Percentiles rank a stretch among this genome's conserved stretches.
phyloP scores from a whole-genome alignment of 2,329 filamentous ascomycete genomes.

The Fusarium annulatum region DNA sequence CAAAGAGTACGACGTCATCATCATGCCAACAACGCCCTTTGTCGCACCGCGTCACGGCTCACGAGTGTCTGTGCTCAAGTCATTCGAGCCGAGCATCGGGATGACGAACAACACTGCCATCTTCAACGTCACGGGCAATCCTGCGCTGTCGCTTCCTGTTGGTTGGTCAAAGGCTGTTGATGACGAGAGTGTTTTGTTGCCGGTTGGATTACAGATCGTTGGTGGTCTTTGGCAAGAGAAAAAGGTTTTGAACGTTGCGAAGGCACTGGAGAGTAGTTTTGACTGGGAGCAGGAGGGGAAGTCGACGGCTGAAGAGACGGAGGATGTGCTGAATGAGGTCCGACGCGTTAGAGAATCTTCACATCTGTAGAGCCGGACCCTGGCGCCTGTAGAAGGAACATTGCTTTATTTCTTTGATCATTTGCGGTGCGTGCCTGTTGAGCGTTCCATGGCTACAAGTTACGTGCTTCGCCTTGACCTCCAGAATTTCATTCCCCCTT shows the following conservation, averaged over 20 bases:
- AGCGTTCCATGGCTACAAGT: not conserved
- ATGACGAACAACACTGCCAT: conserved; percentile 66
- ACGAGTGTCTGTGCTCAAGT: conserved; percentile 54
- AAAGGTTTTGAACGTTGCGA: conserved; percentile 55
- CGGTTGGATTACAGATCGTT: conserved; percentile 66
- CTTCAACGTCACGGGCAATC: conserved; percentile 68
- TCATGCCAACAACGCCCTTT: conserved; percentile 62
- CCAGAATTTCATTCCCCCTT: rapidly evolving
- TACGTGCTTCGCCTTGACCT: rapidly evolving
- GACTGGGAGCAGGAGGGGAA: conserved; percentile 51
- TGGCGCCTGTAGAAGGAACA: not conserved
- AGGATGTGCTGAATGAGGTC: not conserved
- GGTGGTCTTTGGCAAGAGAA: conserved; percentile 63
- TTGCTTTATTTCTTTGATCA: rapidly evolving
- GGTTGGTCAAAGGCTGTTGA: conserved; percentile 55
- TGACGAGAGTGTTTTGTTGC: conserved; percentile 53
- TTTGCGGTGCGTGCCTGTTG: not conserved
- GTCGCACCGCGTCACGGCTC: conserved; percentile 57
- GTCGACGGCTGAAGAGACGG: not conserved
- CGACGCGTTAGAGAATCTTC: not conserved
- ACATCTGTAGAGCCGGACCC: not conserved
- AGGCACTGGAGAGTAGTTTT: conserved; percentile 59
- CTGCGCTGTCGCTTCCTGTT: conserved; percentile 63
- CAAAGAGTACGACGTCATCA: conserved; percentile 55
- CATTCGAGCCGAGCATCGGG: conserved; percentile 63